Evolutionary conservation across 2,329 filamentous ascomycete genomes (phyloP).

Genomic region (Colletotrichum coccodes): DNA sequence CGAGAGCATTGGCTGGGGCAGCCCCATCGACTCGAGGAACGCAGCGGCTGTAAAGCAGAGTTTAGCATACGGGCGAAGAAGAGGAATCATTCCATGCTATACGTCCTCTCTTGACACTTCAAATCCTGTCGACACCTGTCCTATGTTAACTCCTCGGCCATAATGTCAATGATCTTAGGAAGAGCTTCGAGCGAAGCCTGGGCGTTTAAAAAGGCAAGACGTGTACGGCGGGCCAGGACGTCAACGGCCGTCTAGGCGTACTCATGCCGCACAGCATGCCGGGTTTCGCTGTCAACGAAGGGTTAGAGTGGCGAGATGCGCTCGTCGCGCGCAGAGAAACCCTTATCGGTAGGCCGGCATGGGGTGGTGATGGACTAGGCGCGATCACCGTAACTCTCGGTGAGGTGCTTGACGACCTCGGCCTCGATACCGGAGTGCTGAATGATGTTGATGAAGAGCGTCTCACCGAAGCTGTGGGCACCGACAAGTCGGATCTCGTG

Average conservation of each 20-base stretch:
- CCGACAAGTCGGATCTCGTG: slow-evolving; percentile 83
- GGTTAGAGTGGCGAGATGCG: slow-evolving; percentile 85
- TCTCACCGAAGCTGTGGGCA: slow-evolving; percentile 87
- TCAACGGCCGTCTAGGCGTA: slow-evolving; percentile 93
- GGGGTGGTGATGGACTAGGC: slow-evolving; percentile 91
- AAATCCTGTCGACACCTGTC: slow-evolving; percentile 74
- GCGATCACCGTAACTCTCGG: slow-evolving; percentile 88
- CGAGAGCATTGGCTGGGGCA: slow-evolving; percentile 68
- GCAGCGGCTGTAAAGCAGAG: slow-evolving; percentile 56
- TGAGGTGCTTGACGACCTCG: slow-evolving; percentile 89
- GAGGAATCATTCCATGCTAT: too few species aligned
- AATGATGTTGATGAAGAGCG: slow-evolving; percentile 93
- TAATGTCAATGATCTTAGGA: slow-evolving; percentile 87
- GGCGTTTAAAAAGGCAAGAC: slow-evolving; percentile 90
- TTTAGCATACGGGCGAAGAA: slow-evolving; percentile 13
- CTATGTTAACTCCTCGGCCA: slow-evolving; percentile 88
- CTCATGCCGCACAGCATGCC: slow-evolving; percentile 88
- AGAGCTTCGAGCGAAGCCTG: slow-evolving; percentile 89
- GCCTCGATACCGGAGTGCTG: slow-evolving; percentile 94
- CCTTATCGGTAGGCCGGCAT: slow-evolving; percentile 78
- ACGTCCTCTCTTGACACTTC: slow-evolving; percentile 87
- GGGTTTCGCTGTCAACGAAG: slow-evolving; percentile 90
- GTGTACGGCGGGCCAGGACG: slow-evolving; percentile 84
- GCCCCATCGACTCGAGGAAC: slow-evolving; percentile 73
- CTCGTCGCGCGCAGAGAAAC: slow-evolving; percentile 85